Conservation (phyloP, 257 asterid genomes). For the Rehmannia glutinosa region DNA sequence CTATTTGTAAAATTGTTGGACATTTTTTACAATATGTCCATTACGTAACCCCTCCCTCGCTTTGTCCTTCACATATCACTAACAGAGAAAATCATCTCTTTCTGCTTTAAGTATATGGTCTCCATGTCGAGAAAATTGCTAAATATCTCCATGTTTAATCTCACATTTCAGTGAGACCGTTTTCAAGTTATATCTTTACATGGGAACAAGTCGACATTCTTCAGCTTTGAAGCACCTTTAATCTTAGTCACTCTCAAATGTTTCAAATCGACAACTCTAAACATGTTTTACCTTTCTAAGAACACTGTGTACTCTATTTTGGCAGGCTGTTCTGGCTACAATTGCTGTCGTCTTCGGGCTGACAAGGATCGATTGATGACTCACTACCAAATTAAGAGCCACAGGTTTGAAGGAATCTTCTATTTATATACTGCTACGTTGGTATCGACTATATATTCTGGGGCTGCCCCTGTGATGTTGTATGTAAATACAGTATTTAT, state of each 20-base stretch:
- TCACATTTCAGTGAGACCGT: no score
- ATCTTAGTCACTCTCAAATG: neutral
- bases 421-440: neutral
- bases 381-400: neutral
- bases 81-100: neutral
- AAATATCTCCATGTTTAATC: neutral
- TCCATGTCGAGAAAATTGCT: no score
- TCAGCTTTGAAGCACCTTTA: neutral
- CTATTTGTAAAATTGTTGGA: no score
- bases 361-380: constrained; percentile 39
- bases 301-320: neutral
- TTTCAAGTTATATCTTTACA: no score
- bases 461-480: neutral
- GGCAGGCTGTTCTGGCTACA: constrained; percentile 69
- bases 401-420: neutral
- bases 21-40: no score
- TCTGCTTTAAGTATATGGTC: neutral
- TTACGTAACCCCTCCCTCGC: no score
- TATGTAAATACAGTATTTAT: constrained; percentile 5
- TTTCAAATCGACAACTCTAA: neutral
- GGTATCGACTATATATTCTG: neutral
- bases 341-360: constrained; percentile 61
- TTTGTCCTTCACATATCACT: no score
- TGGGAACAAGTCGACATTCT: no score
- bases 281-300: neutral